Conservation (phyloP, 306 rosid genomes). For the Carpinus viminea region DNA sequence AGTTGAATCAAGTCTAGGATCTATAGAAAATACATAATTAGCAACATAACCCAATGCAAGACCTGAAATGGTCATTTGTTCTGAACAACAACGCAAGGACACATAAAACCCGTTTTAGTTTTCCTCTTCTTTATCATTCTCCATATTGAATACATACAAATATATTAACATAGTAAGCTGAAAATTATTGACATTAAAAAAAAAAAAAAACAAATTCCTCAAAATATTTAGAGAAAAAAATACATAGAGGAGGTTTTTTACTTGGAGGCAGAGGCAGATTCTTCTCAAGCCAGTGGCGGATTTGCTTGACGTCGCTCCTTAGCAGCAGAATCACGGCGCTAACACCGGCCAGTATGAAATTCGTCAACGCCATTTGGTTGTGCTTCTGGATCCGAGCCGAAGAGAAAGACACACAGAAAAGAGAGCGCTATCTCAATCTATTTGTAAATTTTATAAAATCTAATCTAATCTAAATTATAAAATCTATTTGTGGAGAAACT, state of each 20-base stretch:
- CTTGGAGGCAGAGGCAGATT: slow-evolving; percentile 48
- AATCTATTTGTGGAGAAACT: too few relatives aligned
- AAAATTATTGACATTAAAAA: neutral
- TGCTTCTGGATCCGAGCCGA: neutral
- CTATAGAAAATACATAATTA: neutral
- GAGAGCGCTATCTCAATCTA: neutral
- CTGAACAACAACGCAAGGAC: neutral
- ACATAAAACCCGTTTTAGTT: neutral
- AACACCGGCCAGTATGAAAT: slow-evolving; percentile 50
- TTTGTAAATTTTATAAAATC: too few relatives aligned
- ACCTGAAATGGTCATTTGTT: neutral
- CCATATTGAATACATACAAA: neutral
- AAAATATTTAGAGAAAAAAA: neutral
- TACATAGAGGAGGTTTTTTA: neutral
- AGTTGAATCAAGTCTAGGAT: neutral
- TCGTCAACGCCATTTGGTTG: slow-evolving; percentile 43
- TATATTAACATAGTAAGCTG: neutral
- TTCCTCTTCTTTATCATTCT: neutral
- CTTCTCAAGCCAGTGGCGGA: slow-evolving; percentile 58
- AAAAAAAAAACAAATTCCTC: neutral
- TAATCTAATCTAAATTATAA: too few relatives aligned
- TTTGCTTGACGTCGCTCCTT: slow-evolving; percentile 55
- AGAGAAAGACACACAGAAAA: neutral
- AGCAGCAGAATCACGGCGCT: slow-evolving; percentile 49
- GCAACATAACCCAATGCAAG: neutral